These are phyloP conservation scores for Aaosphaeria pasadenensis DNA, from an alignment of 2,329 filamentous ascomycete genomes.

Conservation along the genomic window DNA sequence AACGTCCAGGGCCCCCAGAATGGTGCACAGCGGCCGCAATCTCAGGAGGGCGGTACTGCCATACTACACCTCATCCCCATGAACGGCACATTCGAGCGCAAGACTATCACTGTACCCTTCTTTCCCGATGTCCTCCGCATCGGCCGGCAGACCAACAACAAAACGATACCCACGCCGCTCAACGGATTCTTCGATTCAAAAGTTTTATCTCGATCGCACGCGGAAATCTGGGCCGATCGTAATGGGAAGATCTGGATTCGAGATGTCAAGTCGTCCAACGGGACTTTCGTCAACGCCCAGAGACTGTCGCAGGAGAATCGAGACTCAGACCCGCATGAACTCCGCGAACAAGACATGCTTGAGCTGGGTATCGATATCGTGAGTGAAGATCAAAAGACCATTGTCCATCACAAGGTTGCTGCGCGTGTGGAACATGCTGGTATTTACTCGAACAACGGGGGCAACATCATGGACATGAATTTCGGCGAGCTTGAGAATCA, in stretches of 20 bases:
- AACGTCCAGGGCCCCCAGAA: constrained; percentile 60
- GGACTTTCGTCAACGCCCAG: constrained; percentile 93
- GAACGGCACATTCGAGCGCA: constrained; percentile 95
- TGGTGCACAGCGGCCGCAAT: constrained; percentile 48
- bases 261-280: constrained; percentile 97
- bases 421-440: constrained; percentile 96
- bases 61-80: constrained; percentile 84
- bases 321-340: constrained; percentile 91
- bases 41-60: constrained; percentile 60
- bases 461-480: constrained; percentile 80
- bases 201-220: constrained; percentile 91
- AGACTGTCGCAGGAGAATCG: constrained; percentile 90
- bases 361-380: constrained; percentile 98
- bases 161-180: constrained; percentile 82
- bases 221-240: constrained; percentile 88
- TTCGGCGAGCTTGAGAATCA: constrained; percentile 86
- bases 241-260: constrained; percentile 90
- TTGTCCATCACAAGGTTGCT: constrained; percentile 97
- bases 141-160: constrained; percentile 94
- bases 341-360: constrained; percentile 86
- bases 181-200: constrained; percentile 99
- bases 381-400: constrained; percentile 96
- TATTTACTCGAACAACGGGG: constrained; percentile 65
- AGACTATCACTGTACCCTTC: constrained; percentile 91
- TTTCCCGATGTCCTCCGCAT: constrained; percentile 93